These are phyloP conservation scores for Phaeoacremonium minimum DNA, from an alignment of 2,329 filamentous ascomycete species.

Conservation along the genomic window DNA sequence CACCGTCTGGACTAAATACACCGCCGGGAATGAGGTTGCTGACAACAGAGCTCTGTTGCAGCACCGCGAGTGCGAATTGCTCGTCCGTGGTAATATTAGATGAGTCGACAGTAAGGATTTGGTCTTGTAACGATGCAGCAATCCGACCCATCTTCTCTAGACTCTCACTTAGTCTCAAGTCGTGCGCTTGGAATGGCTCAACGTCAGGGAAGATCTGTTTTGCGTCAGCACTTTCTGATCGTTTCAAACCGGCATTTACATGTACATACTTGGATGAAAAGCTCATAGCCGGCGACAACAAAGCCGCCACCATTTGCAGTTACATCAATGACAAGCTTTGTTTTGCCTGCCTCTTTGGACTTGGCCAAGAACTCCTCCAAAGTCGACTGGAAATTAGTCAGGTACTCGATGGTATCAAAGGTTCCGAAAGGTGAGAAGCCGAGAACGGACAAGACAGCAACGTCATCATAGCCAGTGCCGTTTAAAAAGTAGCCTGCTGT, in stretches of 20 bases:
- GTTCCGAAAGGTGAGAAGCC: constrained; percentile 16
- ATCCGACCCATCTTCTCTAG: constrained; percentile 37
- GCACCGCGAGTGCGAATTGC: constrained; percentile 34
- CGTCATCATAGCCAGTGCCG: constrained; percentile 25
- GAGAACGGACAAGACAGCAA: constrained; percentile 23
- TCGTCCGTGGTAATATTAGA: constrained; percentile 19
- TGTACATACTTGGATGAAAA: constrained; percentile 34
- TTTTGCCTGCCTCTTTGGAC: constrained; percentile 42
- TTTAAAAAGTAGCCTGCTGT: constrained; percentile 28
- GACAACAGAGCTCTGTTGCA: constrained; percentile 35
- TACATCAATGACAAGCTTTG: constrained; percentile 60
- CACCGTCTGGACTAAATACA: constrained; percentile 36
- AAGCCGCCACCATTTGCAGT: constrained; percentile 56
- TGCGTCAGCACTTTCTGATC: too few relatives aligned
- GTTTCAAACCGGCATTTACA: too few relatives aligned
- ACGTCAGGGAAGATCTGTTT: constrained; percentile 43
- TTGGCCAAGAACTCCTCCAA: constrained; percentile 34
- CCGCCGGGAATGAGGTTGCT: constrained; percentile 40
- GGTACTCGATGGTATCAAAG: constrained; percentile 12
- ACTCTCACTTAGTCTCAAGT: constrained; percentile 44
- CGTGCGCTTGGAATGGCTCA: constrained; percentile 42
- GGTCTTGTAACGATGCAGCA: constrained; percentile 19
- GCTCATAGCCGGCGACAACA: constrained; percentile 37
- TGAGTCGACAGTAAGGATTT: constrained; percentile 3
- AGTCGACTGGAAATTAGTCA: constrained; percentile 19